Evolutionary conservation across 768 basidiomycete species (phyloP).

Genomic region (Lentinula raphanica): DNA sequence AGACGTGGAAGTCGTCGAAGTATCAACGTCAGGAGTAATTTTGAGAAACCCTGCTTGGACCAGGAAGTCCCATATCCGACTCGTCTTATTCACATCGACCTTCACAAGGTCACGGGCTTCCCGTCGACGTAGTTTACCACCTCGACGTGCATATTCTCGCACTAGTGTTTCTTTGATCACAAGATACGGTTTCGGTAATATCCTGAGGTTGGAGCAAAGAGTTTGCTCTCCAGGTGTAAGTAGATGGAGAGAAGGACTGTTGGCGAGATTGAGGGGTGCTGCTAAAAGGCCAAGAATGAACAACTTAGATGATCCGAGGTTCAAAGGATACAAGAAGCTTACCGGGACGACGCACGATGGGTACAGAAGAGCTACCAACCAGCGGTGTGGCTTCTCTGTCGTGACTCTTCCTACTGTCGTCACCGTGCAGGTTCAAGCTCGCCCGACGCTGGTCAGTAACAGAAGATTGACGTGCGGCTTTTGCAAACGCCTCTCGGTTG

Average conservation of each 20-base stretch:
- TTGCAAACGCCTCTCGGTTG: slow-evolving; percentile 51
- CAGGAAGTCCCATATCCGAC: slow-evolving; percentile 89
- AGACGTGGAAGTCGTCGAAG: too few relatives aligned
- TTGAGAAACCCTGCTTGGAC: slow-evolving; percentile 80
- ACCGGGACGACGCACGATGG: slow-evolving; percentile 29
- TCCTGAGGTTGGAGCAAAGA: slow-evolving; percentile 84
- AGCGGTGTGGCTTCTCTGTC: slow-evolving; percentile 62
- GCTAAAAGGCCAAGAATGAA: background rate
- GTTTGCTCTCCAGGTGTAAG: slow-evolving; percentile 84
- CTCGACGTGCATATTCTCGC: slow-evolving; percentile 85
- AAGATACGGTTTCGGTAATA: slow-evolving; percentile 92
- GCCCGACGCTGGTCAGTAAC: slow-evolving; percentile 50
- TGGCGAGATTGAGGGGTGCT: slow-evolving; percentile 84
- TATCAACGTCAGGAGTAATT: slow-evolving; percentile 49
- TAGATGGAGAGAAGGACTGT: slow-evolving; percentile 84
- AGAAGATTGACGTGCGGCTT: slow-evolving; percentile 48
- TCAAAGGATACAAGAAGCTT: background rate
- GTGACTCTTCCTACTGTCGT: slow-evolving; percentile 50
- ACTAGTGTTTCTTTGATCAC: slow-evolving; percentile 94
- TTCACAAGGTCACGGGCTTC: slow-evolving; percentile 89
- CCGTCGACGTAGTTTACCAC: slow-evolving; percentile 80
- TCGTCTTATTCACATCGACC: slow-evolving; percentile 91
- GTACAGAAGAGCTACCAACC: slow-evolving; percentile 24
- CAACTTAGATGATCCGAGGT: background rate
- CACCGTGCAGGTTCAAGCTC: slow-evolving; percentile 31